Percentiles rank a stretch among this genome's conserved stretches.
These are phyloP conservation scores for Sugiyamaella castrensis DNA, from an alignment of 1,139 yeast genomes.

Conservation along the genomic window DNA sequence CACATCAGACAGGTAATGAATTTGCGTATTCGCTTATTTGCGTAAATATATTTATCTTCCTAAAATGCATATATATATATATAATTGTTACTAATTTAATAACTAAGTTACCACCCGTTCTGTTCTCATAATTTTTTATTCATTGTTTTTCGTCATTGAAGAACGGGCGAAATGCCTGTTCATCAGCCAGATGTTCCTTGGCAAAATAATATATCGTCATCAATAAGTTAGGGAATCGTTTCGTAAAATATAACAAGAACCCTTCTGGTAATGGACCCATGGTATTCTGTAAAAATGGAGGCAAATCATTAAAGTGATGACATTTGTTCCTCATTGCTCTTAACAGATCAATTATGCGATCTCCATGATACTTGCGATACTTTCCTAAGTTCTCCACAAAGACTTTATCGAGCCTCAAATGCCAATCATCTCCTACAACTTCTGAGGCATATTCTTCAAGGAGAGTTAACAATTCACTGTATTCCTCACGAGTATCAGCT, in stretches of 20 bases:
- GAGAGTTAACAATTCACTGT: slow-evolving; percentile 57
- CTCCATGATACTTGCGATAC: slow-evolving; percentile 81
- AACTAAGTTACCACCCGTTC: no score
- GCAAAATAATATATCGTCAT: slow-evolving; percentile 73
- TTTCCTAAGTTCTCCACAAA: slow-evolving; percentile 84
- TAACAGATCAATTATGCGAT: slow-evolving; percentile 74
- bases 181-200: slow-evolving; percentile 53
- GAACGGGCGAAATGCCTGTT: slow-evolving; percentile 57
- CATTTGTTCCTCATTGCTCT: slow-evolving; percentile 89
- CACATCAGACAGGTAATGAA: background rate
- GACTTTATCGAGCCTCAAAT: slow-evolving; percentile 59
- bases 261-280: slow-evolving; percentile 86
- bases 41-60: background rate
- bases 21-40: no score
- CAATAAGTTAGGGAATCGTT: slow-evolving; percentile 71
- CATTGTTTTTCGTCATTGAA: slow-evolving; percentile 34
- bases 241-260: slow-evolving; percentile 70
- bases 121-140: background rate
- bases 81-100: background rate
- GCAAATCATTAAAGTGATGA: slow-evolving; percentile 90
- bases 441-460: slow-evolving; percentile 56
- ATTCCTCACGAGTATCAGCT: slow-evolving; percentile 82
- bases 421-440: slow-evolving; percentile 76
- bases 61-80: slow-evolving; percentile 1
- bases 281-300: slow-evolving; percentile 50